Evolutionary conservation across 208 protist genomes (phyloP), one percentile per base, ranked within the genome.

Genomic region (Leishmania gerbilli): DNA sequence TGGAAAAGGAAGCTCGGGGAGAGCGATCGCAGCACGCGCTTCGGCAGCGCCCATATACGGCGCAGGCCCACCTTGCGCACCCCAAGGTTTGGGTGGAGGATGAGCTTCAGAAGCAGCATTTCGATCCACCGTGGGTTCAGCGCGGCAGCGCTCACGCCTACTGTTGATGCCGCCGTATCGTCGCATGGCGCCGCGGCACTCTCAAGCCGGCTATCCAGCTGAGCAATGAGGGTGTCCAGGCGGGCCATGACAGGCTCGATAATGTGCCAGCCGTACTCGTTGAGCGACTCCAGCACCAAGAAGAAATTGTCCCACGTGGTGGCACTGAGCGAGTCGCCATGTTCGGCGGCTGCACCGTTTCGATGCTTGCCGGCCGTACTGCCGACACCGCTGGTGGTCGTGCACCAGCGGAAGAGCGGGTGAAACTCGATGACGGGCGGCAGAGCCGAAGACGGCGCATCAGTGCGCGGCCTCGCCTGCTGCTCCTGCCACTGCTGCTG

Each of bases 221-320:
- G 79, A 45, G 84, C 79, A 17, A 94, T 72, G 6, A 97, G 76
- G 37, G 80, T 81, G 85, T 96, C 95, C 3, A 98, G 83, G 67
- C 93, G 92, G 24, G 82, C 79, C 82, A 98, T 87, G 15, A 87
- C 89, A 2, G 93, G 93, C 64, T 89, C 79, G 85, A 97, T 88
- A 49, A 96, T 95, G 85, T 98, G 95, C 87, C 92, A 83, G 51
- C 93, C 93, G 76, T 91, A 98, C 79, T 98, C 92, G 72, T 92
- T 93, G 65, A 95, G 83, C 13, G 91, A 87, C 83, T 98, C 93
- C 19, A 97, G 82, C 31, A 98, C 84, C 40, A 95, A 84, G 65
- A 98, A 97, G 74, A 95, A 98, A 58, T 85, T 79, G 17, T 87
- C 85, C 93, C 95, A 98, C 72, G 84, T 62, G 27, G 47, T 69